Percentiles rank a stretch among this genome's conserved stretches.
Conservation (phyloP, 1,284 basidiomycete species). For the Xerocomus cyaneibrunnescens region DNA sequence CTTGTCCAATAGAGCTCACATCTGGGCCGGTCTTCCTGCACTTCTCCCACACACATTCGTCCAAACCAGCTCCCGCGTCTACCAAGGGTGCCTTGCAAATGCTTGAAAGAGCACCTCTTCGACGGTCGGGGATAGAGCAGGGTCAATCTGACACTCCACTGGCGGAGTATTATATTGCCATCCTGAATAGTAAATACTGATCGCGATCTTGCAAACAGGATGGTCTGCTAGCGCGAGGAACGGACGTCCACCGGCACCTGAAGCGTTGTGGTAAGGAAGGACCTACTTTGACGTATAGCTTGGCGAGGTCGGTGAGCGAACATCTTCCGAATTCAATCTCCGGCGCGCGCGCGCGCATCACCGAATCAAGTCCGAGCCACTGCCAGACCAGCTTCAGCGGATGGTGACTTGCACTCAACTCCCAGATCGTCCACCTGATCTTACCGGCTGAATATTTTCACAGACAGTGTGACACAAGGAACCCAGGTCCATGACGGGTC, state of each 20-base stretch:
- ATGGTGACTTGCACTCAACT: no score
- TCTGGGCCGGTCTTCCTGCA: constrained; percentile 96
- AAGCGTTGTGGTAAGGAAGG: constrained; percentile 2
- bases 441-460: no score
- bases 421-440: no score
- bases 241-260: constrained; percentile 24
- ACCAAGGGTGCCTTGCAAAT: constrained; percentile 72
- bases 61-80: constrained; percentile 70
- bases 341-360: no score
- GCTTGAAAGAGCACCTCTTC: constrained; percentile 88
- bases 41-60: constrained; percentile 86
- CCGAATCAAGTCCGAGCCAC: no score
- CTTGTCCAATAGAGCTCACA: constrained; percentile 93
- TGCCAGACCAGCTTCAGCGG: no score
- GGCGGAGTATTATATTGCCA: constrained; percentile 89
- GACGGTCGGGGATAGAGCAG: constrained; percentile 81
- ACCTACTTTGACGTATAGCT: constrained; percentile 28
- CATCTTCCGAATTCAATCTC: no score
- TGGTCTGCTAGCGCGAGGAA: constrained; percentile 71
- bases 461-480: no score
- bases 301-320: constrained; percentile 58
- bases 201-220: constrained; percentile 83
- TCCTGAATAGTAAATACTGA: constrained; percentile 92
- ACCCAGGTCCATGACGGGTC: no score
- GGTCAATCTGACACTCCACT: constrained; percentile 77